Base-by-base conservation (phyloP, 495 filamentous ascomycete genomes). In the Podospora appendiculata region DNA sequence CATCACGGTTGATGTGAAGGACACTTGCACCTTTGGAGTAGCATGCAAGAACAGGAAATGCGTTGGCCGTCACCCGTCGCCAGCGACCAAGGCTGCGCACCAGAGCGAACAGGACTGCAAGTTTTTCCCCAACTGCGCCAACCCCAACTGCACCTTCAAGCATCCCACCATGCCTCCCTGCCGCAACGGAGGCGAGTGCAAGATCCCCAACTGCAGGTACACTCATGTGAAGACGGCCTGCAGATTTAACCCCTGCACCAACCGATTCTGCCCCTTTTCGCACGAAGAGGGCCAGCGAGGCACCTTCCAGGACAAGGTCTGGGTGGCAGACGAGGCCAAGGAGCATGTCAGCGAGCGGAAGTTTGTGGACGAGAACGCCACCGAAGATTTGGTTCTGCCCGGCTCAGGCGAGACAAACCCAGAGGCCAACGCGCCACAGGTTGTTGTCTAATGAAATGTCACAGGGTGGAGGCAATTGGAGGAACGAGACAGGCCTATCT, bases 21-120 rank as follows among this genome's bases (percentile, higher is more conserved):
- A 96, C 61, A 71, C 75, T 33, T 99, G 93, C 72, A 74, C 83
- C 38, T 96, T 83, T 64, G 93, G 90, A 12, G 89, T 81, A 5
- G 88, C 89, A 16, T 99, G 93, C 80, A 93, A 90, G 67, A 99
- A 96, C 72, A 76, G 79, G 39, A 99, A 99, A 68, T 99, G 93
- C 60, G 86, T 86, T 2, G 91, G 82, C 19, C 84, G 87, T 10
- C 93, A 99, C 65, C 93, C 93, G 6, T 97, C 93, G 16, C 93
- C 94, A 10, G 89, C 92, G 9, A 77, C 84, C 54, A 87, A 83
- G 64, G 65, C 78, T 35, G 82, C 82, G 11, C 85, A 89, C 68
- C 86, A 93, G 65, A 78, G 83, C 45, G 87, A 95, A 63, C 79
- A 84, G 63, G 84, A 95, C 60, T 99, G 93, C 84, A 87, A 83